Conservation (phyloP, 2,329 filamentous ascomycete genomes). For the Colletotrichum musae region DNA sequence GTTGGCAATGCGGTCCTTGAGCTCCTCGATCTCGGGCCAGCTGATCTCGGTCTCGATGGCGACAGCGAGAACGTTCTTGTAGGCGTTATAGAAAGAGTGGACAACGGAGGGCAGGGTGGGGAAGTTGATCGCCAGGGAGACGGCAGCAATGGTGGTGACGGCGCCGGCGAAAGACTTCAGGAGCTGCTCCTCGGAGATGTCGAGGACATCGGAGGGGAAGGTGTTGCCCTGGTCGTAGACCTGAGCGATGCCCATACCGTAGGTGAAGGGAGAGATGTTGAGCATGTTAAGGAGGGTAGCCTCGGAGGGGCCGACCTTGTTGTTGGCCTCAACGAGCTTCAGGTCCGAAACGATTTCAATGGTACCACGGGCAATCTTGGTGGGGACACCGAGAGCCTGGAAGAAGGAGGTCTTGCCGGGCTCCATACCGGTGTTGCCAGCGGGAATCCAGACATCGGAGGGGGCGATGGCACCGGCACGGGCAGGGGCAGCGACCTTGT, state of each 20-base stretch:
- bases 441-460: constrained; percentile 92
- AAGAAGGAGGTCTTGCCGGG: constrained; percentile 99
- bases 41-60: constrained; percentile 91
- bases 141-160: constrained; percentile 87
- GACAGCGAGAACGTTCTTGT: constrained; percentile 96
- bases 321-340: constrained; percentile 94
- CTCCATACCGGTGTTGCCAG: constrained; percentile 99
- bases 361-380: constrained; percentile 99
- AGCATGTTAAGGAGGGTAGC: constrained; percentile 99
- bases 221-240: constrained; percentile 98
- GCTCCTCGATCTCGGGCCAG: constrained; percentile 96
- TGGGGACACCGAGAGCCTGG: constrained; percentile 99
- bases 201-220: constrained; percentile 88
- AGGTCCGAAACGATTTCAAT: constrained; percentile 99
- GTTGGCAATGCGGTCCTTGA: constrained; percentile 99
- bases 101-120: constrained; percentile 96
- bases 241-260: constrained; percentile 96
- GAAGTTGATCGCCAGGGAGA: constrained; percentile 95
- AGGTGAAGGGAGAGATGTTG: constrained; percentile 99
- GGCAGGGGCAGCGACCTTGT: constrained; percentile 97
- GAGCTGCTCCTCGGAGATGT: constrained; percentile 96
- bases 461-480: constrained; percentile 98
- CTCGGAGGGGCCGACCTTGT: constrained; percentile 98
- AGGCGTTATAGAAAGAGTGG: constrained; percentile 95
- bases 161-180: constrained; percentile 85